Evolutionary conservation across 2,329 filamentous ascomycete species (phyloP).

Genomic region (Penicillium decumbens): DNA sequence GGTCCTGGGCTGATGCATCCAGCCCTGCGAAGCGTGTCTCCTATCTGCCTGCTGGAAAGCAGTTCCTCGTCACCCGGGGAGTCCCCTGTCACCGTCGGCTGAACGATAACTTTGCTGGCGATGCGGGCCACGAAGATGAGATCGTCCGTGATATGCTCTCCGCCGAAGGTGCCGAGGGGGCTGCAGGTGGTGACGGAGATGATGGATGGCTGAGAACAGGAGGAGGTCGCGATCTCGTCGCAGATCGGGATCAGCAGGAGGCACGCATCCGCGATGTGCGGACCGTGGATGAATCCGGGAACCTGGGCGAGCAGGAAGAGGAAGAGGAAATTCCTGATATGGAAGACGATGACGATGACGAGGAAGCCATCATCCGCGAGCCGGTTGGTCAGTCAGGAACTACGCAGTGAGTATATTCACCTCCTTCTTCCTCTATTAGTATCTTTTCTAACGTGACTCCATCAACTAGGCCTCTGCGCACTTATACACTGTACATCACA

Average conservation of each 20-base stretch:
- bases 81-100: conserved; percentile 90
- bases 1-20: conserved; percentile 91
- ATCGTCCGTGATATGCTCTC: conserved; percentile 73
- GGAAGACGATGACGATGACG: conserved; percentile 92
- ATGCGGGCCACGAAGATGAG: conserved; percentile 79
- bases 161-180: conserved; percentile 44
- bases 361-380: conserved; percentile 91
- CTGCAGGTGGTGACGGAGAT: conserved; percentile 71
- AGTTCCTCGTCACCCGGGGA: conserved; percentile 90
- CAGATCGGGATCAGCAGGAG: conserved; percentile 59
- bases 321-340: conserved; percentile 90
- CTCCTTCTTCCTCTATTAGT: conserved; percentile 1
- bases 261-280: conserved; percentile 74
- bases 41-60: conserved; percentile 83
- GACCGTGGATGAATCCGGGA: conserved; percentile 84
- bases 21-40: conserved; percentile 70
- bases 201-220: conserved; percentile 92
- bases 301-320: conserved; percentile 64
- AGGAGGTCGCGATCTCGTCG: conserved; percentile 54
- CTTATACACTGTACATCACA: conserved; percentile 98
- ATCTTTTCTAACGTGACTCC: conserved; percentile 9
- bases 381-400: conserved; percentile 48
- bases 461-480: conserved; percentile 65
- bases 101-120: conserved; percentile 87
- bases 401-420: conserved; percentile 48